Conservation (phyloP, 2,329 filamentous ascomycete species). For the Biscogniauxia marginata region DNA sequence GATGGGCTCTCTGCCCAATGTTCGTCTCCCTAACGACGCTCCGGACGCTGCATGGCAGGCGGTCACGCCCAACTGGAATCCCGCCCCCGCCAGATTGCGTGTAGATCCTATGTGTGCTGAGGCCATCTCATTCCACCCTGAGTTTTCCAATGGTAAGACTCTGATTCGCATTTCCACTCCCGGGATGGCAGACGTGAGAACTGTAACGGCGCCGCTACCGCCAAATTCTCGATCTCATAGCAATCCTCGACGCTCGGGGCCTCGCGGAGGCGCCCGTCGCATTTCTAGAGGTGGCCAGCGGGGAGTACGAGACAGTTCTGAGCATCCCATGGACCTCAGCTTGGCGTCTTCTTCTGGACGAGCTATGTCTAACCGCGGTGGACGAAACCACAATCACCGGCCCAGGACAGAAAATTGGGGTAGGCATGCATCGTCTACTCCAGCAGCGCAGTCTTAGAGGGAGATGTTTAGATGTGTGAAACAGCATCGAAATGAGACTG, state of each 20-base stretch:
- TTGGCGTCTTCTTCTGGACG: constrained; percentile 6
- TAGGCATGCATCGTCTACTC: constrained; percentile 11
- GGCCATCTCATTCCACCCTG: constrained; percentile 39
- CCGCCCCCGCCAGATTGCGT: constrained; percentile 51
- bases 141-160: constrained; percentile 39
- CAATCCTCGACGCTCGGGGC: constrained; percentile 21
- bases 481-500: neutral
- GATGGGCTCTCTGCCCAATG: constrained; percentile 72
- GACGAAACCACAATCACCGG: constrained; percentile 12
- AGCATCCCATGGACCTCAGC: constrained; percentile 14
- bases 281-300: constrained; percentile 18
- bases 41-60: constrained; percentile 65
- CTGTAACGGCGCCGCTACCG: constrained; percentile 17
- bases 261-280: constrained; percentile 18
- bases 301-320: constrained; percentile 16
- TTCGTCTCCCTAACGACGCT: constrained; percentile 63
- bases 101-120: constrained; percentile 48
- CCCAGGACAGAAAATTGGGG: constrained; percentile 18
- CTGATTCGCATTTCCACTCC: constrained; percentile 43
- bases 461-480: neutral
- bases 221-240: constrained; percentile 5
- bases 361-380: constrained; percentile 13
- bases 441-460: constrained; percentile 15
- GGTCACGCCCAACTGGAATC: constrained; percentile 52
- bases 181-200: constrained; percentile 42